Evolutionary conservation across 164 flowering plant species (phyloP).

Genomic region (Echeveria elegans): DNA sequence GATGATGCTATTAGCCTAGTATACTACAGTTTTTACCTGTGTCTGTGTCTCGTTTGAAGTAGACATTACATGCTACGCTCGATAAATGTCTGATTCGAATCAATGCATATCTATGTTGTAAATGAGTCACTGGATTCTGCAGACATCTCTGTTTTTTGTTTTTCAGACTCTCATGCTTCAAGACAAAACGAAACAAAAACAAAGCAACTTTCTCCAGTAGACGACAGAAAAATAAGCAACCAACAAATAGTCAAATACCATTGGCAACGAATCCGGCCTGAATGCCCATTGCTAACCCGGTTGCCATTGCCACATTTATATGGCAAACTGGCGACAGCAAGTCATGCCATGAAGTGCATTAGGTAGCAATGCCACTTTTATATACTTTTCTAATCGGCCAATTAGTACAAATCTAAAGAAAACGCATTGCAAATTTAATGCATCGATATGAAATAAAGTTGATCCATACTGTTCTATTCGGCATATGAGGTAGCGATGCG

Average conservation of each 20-base stretch:
- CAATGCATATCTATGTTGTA: no score
- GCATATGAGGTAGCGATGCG: background rate
- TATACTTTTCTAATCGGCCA: no score
- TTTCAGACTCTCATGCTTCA: background rate
- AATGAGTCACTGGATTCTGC: background rate
- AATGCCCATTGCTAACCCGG: no score
- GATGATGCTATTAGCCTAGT: background rate
- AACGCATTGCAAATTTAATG: background rate
- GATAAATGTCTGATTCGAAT: background rate
- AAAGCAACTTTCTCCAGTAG: background rate
- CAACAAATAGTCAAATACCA: background rate
- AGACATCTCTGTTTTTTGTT: background rate
- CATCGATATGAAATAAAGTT: background rate
- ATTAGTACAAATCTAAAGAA: background rate
- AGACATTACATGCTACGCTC: background rate
- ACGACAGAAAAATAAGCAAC: background rate
- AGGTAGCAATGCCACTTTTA: no score
- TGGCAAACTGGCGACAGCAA: no score
- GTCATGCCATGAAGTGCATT: no score
- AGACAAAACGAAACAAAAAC: no score
- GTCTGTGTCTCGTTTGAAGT: background rate
- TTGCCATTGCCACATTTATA: no score
- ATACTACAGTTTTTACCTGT: background rate
- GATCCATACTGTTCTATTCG: background rate
- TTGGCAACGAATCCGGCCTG: background rate